These are phyloP conservation scores for Blumeriella jaapii DNA, from an alignment of 2,329 filamentous ascomycete genomes.

Conservation along the genomic window DNA sequence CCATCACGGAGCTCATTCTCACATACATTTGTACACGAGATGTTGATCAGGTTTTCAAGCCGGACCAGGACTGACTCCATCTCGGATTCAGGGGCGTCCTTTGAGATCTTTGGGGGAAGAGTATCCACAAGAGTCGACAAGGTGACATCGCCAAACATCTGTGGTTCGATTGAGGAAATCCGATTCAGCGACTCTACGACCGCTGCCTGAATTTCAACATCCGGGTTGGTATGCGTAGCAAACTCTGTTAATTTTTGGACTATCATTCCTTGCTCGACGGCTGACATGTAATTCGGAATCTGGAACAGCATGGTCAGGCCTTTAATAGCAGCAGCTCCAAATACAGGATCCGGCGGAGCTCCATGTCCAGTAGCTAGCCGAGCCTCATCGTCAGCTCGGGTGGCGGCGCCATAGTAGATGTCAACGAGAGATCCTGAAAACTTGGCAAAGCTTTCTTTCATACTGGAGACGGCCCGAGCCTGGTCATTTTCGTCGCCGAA, in stretches of 20 bases:
- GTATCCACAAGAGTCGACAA: conserved; percentile 17
- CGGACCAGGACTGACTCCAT: conserved; percentile 9
- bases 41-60: conserved; percentile 16
- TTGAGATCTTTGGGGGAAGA: conserved; percentile 15
- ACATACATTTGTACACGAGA: conserved; percentile 16
- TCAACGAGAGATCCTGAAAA: conserved; percentile 15
- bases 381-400: background rate
- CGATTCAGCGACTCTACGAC: conserved; percentile 17
- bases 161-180: conserved; percentile 17
- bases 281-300: conserved; percentile 18
- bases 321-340: conserved; percentile 16
- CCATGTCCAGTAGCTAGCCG: background rate
- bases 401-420: conserved; percentile 18
- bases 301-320: conserved; percentile 19
- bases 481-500: no score
- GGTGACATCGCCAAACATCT: conserved; percentile 17
- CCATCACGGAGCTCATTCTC: conserved; percentile 3
- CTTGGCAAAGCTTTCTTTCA: conserved; percentile 6
- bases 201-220: conserved; percentile 12
- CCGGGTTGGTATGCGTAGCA: conserved; percentile 7
- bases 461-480: background rate
- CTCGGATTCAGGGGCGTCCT: conserved; percentile 3
- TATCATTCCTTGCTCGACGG: conserved; percentile 17
- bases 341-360: conserved; percentile 11
- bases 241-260: conserved; percentile 19